Evolutionary conservation across 495 filamentous ascomycete species (phyloP), one percentile per base, ranked within the genome.

Genomic region (Pyronema omphalodes): DNA sequence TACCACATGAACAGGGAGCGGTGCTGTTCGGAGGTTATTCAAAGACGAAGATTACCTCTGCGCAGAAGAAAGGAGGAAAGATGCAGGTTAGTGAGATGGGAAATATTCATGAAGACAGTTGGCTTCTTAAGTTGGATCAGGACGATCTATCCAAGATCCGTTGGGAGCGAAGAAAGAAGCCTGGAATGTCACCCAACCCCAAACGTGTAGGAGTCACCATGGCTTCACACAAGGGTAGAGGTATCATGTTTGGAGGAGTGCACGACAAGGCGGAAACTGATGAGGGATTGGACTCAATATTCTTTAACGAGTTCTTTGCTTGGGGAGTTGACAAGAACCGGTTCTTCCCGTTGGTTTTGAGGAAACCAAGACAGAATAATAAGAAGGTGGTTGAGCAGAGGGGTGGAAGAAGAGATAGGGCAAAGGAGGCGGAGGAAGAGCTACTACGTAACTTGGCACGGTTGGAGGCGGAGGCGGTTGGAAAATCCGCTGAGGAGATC

Each of bases 301-400:
- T 98, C 68, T 96, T 96, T 66, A 86, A 94, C 62, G 73, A 75
- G 35, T 66, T 95, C 15, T 89, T 80, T 61, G 84, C 86, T 15
- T 96, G 87, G 85, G 94, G 88, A 57, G 81, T 88, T 18, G 91
- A 98, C 56, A 75, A 88, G 40, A 98, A 98, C 57, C 76, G 91
- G 8, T 98, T 91, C 68, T 94, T 95, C 67, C 83, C 79, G 7
- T 69, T 96, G 46, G 70, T 68, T n/a, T 69, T 96, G 43, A 73
- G 87, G 39, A 82, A 84, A 56, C 76, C 86, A 15, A 75, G 78
- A 45, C 68, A 69, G 7, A 72, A 68, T 37, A 82, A 84, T 67
- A 81, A 82, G 64, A 35, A 41, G 18, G 68, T 71, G 40, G 59
- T 52, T 0, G 54, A 49, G 1, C 59, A 63, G 17, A 39, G 60